phyloP scores from a whole-genome alignment of 352 stramenopile species.

The Phytophthora macrochlamydospora region DNA sequence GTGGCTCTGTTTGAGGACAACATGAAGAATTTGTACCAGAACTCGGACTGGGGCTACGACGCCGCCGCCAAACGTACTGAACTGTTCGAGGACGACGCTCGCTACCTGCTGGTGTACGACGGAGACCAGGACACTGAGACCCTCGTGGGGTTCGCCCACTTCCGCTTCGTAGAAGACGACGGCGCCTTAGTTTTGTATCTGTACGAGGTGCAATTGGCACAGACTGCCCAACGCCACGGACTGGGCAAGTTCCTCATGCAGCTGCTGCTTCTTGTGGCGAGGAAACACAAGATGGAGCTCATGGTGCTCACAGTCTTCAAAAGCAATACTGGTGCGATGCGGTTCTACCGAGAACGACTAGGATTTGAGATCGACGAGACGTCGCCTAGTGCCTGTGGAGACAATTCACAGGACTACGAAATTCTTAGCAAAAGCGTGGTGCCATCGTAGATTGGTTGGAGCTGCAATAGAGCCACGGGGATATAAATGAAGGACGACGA shows the following conservation, averaged over 20 bases:
- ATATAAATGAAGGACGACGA: constrained; percentile 13
- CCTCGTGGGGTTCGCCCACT: constrained; percentile 86
- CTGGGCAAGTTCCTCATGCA: constrained; percentile 93
- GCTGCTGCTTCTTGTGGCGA: constrained; percentile 83
- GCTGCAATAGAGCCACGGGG: background rate
- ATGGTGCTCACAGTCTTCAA: constrained; percentile 96
- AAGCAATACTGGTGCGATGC: constrained; percentile 81
- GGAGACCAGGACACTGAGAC: constrained; percentile 29
- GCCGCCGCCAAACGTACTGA: constrained; percentile 81
- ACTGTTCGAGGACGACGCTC: constrained; percentile 84
- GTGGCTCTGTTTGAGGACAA: constrained; percentile 90
- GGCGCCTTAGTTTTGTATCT: constrained; percentile 91
- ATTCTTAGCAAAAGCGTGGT: constrained; percentile 81
- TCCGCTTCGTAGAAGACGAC: constrained; percentile 94
- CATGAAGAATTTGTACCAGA: constrained; percentile 91
- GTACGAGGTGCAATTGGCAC: constrained; percentile 93
- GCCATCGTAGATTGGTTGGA: background rate
- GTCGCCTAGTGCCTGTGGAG: constrained; percentile 83
- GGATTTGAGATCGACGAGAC: constrained; percentile 91
- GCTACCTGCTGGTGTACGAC: constrained; percentile 80
- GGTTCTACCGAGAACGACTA: constrained; percentile 90
- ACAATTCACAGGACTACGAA: constrained; percentile 80
- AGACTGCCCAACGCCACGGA: constrained; percentile 64
- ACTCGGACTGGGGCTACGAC: constrained; percentile 92
- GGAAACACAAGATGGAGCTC: constrained; percentile 84